phyloP scores from a whole-genome alignment of 2,329 filamentous ascomycete species.

The Botryotinia globosa region DNA sequence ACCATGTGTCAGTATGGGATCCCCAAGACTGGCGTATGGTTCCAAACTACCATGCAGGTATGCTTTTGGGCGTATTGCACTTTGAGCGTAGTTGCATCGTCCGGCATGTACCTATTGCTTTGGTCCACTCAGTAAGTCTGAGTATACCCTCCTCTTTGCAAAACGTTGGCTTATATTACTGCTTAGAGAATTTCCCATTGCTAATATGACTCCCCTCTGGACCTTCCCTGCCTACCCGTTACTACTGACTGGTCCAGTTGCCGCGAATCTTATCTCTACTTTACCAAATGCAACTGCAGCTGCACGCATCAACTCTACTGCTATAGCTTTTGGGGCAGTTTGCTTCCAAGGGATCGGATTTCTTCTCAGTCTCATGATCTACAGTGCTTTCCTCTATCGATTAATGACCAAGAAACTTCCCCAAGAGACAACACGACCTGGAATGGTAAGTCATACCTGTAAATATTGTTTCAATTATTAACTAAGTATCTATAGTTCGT shows the following conservation, averaged over 20 bases:
- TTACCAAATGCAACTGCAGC: conserved; percentile 35
- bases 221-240: conserved; percentile 84
- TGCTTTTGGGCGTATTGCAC: conserved; percentile 74
- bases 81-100: conserved; percentile 64
- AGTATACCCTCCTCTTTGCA: conserved; percentile 23
- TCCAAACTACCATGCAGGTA: conserved; percentile 57
- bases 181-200: conserved; percentile 58
- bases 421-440: conserved; percentile 69
- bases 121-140: conserved; percentile 56
- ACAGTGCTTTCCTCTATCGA: conserved; percentile 78
- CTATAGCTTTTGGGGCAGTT: conserved; percentile 50
- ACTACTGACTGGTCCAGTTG: conserved; percentile 72
- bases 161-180: background rate
- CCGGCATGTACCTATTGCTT: conserved; percentile 71
- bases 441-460: conserved; percentile 51
- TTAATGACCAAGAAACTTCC: conserved; percentile 87
- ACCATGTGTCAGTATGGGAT: conserved; percentile 76
- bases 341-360: conserved; percentile 55
- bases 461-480: background rate
- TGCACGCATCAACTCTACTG: conserved; percentile 44
- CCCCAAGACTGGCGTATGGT: conserved; percentile 59
- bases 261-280: conserved; percentile 49
- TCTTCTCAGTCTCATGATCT: conserved; percentile 70
- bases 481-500: conserved; percentile 57
- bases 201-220: conserved; percentile 84